A percentile compares a stretch with the other conserved stretches of the same genome.
These are phyloP conservation scores for Akanthomyces uredinophilus DNA, from an alignment of 2,329 filamentous ascomycete species.

Conservation along the genomic window DNA sequence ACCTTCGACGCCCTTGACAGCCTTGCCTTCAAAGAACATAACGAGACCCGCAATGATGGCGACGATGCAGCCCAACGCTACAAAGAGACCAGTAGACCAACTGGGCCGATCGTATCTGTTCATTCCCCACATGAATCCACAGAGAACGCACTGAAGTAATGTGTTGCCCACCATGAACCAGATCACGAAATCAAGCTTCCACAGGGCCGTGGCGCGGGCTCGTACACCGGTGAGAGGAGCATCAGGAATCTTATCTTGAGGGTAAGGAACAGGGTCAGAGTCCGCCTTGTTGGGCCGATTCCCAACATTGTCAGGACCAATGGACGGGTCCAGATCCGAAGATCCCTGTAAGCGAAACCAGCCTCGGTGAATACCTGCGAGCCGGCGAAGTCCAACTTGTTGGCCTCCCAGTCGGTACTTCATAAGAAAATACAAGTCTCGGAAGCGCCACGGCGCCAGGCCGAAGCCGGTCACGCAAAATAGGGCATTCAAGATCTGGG, in stretches of 20 bases:
- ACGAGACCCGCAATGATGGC: slow-evolving; percentile 64
- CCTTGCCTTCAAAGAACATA: slow-evolving; percentile 66
- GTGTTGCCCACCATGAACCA: slow-evolving; percentile 79
- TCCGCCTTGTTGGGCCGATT: slow-evolving; percentile 35
- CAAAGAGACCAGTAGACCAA: slow-evolving; percentile 76
- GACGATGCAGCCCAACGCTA: slow-evolving; percentile 66
- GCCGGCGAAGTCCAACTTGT: slow-evolving; percentile 53
- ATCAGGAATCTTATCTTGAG: slow-evolving; percentile 57
- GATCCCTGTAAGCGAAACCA: slow-evolving; percentile 74
- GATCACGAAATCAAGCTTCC: slow-evolving; percentile 76
- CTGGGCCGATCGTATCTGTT: slow-evolving; percentile 68
- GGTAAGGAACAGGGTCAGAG: slow-evolving; percentile 51
- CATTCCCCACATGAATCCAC: slow-evolving; percentile 78
- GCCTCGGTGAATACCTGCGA: slow-evolving; percentile 67
- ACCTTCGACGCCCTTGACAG: slow-evolving; percentile 67
- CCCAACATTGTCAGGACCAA: slow-evolving; percentile 50
- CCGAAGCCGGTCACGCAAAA: slow-evolving; percentile 80
- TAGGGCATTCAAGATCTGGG: slow-evolving; percentile 63
- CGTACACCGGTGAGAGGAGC: slow-evolving; percentile 66
- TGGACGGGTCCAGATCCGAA: slow-evolving; percentile 46
- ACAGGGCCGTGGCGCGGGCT: slow-evolving; percentile 60
- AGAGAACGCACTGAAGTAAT: slow-evolving; percentile 67
- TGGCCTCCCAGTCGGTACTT: slow-evolving; percentile 54
- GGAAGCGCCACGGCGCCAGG: slow-evolving; percentile 72
- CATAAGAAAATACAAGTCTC: slow-evolving; percentile 70